phyloP scores from a whole-genome alignment of 371 early-diverging fungal species.

The Mucor ambiguus region DNA sequence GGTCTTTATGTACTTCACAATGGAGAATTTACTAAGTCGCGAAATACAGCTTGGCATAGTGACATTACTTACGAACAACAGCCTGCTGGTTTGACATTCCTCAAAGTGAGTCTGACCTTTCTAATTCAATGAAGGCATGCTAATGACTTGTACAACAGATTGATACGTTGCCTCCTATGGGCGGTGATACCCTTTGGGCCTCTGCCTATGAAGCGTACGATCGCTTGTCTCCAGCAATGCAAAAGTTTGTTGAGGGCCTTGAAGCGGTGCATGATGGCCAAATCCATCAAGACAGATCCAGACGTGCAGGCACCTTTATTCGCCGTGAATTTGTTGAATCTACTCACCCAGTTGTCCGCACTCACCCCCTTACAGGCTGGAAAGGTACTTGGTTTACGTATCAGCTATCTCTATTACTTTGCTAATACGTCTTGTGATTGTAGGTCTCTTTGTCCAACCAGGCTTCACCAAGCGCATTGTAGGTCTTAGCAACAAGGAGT shows the following conservation, averaged over 20 bases:
- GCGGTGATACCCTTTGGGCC: constrained; percentile 67
- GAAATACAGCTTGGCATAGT: constrained; percentile 48
- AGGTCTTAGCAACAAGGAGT: constrained; percentile 50
- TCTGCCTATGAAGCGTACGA: constrained; percentile 66
- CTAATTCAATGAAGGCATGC: neutral
- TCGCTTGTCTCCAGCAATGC: constrained; percentile 54
- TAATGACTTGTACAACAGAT: neutral
- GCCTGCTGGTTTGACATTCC: constrained; percentile 58
- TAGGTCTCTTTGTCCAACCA: constrained; percentile 62
- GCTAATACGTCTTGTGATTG: constrained; percentile 30
- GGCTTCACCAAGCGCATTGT: constrained; percentile 60
- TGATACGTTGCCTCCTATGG: constrained; percentile 53
- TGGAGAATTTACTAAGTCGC: neutral
- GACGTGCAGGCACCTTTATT: constrained; percentile 36
- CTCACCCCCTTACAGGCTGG: constrained; percentile 61
- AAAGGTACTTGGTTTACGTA: too few relatives aligned
- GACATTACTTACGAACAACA: constrained; percentile 65
- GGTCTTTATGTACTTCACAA: neutral
- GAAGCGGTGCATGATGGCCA: constrained; percentile 60
- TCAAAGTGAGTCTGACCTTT: constrained; percentile 33
- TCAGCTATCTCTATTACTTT: too few relatives aligned
- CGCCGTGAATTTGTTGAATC: constrained; percentile 49
- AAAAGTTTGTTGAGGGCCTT: constrained; percentile 58
- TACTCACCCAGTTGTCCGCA: constrained; percentile 60
- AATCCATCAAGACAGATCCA: constrained; percentile 38